Evolutionary conservation across 805 yeast species (phyloP).

Genomic region (Wickerhamomyces hampshirensis): DNA sequence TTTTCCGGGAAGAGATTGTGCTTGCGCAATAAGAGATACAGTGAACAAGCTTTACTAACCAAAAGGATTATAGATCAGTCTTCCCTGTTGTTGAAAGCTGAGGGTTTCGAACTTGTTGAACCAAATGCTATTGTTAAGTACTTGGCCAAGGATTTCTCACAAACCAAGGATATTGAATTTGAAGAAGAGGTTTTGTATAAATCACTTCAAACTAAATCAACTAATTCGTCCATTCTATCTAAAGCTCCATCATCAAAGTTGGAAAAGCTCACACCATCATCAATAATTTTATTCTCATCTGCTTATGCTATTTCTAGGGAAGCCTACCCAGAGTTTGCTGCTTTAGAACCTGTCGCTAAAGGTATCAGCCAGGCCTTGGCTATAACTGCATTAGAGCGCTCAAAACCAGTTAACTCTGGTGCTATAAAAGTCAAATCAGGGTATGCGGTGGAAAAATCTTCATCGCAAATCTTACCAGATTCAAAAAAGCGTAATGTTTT

Average conservation of each 20-base stretch:
- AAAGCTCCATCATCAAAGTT: conserved; percentile 18
- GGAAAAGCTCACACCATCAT: conserved; percentile 39
- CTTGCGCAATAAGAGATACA: neutral
- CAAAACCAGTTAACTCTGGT: conserved; percentile 39
- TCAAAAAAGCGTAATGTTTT: conserved; percentile 67
- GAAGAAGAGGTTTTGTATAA: conserved; percentile 43
- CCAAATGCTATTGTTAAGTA: conserved; percentile 69
- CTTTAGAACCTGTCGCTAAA: conserved; percentile 33
- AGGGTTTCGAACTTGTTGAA: conserved; percentile 46
- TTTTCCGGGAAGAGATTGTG: neutral
- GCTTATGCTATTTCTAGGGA: conserved; percentile 39
- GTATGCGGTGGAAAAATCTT: conserved; percentile 22
- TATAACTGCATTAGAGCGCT: conserved; percentile 39
- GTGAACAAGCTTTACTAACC: conserved; percentile 2
- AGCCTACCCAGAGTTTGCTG: conserved; percentile 24
- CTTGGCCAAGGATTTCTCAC: conserved; percentile 44
- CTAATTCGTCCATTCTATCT: conserved; percentile 16
- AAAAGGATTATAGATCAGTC: conserved; percentile 18
- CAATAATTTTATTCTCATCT: conserved; percentile 55
- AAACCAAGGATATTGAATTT: conserved; percentile 28
- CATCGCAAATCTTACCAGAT: conserved; percentile 50
- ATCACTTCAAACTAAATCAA: conserved; percentile 31
- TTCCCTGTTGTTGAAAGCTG: conserved; percentile 16
- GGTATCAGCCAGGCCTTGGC: conserved; percentile 45
- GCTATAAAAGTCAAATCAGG: conserved; percentile 25